Percentiles rank a stretch among this genome's conserved stretches.
These are phyloP conservation scores for Cyberlindnera euphorbiiphila DNA, from an alignment of 805 yeast genomes.

Conservation along the genomic window DNA sequence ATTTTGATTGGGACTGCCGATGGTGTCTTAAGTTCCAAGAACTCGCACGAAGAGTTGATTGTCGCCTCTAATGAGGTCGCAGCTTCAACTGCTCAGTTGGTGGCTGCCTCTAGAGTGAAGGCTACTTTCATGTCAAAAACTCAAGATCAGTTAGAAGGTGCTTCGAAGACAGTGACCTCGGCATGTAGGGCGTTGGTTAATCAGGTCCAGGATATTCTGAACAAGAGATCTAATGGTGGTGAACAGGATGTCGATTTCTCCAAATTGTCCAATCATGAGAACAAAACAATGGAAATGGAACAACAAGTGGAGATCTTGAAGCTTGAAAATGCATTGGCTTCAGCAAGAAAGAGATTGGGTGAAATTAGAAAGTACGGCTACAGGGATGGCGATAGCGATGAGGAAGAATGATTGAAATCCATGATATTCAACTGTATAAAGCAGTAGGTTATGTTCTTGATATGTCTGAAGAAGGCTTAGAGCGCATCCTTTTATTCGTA, in stretches of 20 bases:
- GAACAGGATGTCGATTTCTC: conserved; percentile 58
- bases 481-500: conserved; percentile 31
- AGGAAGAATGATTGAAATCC: conserved; percentile 28
- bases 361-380: conserved; percentile 81
- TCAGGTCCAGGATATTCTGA: conserved; percentile 61
- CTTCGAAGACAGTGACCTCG: conserved; percentile 63
- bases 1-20: conserved; percentile 83
- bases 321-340: conserved; percentile 65
- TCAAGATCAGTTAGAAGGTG: conserved; percentile 67
- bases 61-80: conserved; percentile 92
- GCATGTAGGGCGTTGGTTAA: conserved; percentile 73
- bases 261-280: conserved; percentile 68
- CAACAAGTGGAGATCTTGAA: conserved; percentile 88
- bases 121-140: conserved; percentile 72
- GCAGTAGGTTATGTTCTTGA: background rate
- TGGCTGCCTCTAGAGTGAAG: conserved; percentile 86
- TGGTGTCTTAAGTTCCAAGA: conserved; percentile 63
- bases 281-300: conserved; percentile 84
- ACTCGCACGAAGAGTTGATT: conserved; percentile 75
- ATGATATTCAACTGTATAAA: background rate
- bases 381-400: conserved; percentile 58
- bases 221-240: conserved; percentile 29
- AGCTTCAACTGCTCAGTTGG: conserved; percentile 87
- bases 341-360: conserved; percentile 78
- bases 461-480: conserved; percentile 11